Base-by-base conservation (phyloP, 805 yeast species). In the Blastobotrys peoriensis region DNA sequence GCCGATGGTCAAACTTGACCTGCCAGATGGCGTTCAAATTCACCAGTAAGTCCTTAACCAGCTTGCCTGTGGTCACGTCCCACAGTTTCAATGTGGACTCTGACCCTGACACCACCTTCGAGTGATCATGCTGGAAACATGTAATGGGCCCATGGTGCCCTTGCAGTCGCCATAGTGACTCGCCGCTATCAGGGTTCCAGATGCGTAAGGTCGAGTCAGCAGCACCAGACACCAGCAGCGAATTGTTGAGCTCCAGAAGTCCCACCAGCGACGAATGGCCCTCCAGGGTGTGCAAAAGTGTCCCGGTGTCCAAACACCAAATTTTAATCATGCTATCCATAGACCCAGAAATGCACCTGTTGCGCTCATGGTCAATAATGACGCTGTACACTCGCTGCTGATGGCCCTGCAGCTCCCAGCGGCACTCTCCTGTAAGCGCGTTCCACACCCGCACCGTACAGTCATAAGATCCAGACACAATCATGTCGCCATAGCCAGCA, bases 201-300 rank as follows among this genome's bases (percentile, higher is more conserved):
- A 91, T 82, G 41, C 97, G 74, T 35, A 93, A 71, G 0, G 96
- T 82, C 2, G 93, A 78, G 63, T 93, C 98, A 0, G 98, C 98
- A 2, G 97, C 98, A 0, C 96, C 98, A 37, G 95, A 83, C 1
- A 91, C 95, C 9, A 93, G 69, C 39, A 78, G 80, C 28, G 82
- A 79, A 20, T 83, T 80, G 4, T 87, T 79, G 5, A 89, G 73
- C 37, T 86, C 86, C 21, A 91, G 70, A 10, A 93, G 68, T 0
- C 98, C 98, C 13, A 93, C 98, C 17, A 93, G 67, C 9, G 91
- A 85, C 1, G 86, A 80, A 62, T 93, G 98, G 1, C 96, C 97
- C 45, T 81, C 87, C 38, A 91, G 67, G 0, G 86, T 76, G 36
- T 79, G 70, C 40, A 85, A 64, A 40, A 83, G 74, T 48, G 75